A percentile compares a stretch with the other conserved stretches of the same genome.
Conservation (phyloP, 345 rosid genomes). For the Brassica carinata region DNA sequence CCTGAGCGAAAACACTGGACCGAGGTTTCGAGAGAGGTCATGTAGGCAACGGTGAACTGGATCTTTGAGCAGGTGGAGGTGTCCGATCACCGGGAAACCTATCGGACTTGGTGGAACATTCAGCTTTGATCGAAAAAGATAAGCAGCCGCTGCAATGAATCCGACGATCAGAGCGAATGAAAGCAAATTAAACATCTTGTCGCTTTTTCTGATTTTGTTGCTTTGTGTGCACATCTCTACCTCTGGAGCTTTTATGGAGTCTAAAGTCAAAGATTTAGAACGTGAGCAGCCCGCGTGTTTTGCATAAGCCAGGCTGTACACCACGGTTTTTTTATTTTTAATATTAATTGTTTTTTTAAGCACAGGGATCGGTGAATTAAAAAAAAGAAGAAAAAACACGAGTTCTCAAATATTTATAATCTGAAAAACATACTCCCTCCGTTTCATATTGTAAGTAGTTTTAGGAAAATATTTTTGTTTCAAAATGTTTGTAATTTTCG, state of each 20-base stretch:
- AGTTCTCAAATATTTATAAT: no score
- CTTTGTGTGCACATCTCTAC: neutral
- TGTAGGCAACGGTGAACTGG: conserved; percentile 36
- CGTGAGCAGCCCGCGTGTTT: neutral
- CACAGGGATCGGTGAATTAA: neutral
- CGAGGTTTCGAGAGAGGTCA: conserved; percentile 40
- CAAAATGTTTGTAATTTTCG: no score
- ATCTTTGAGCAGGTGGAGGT: conserved; percentile 35
- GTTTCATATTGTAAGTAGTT: no score
- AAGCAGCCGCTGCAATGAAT: neutral
- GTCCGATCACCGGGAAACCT: conserved; percentile 25
- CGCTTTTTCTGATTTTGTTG: neutral
- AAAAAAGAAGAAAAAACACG: no score
- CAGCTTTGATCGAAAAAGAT: neutral
- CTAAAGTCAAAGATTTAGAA: neutral
- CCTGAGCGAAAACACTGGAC: conserved; percentile 45
- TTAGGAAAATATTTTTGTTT: no score
- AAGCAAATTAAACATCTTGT: neutral
- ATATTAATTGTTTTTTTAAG: no score
- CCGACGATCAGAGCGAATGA: neutral
- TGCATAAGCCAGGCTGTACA: neutral
- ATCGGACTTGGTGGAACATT: conserved; percentile 21
- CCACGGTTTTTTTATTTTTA: neutral
- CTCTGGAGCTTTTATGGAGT: neutral
- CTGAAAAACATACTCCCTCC: no score